These are phyloP conservation scores for Paulownia fortunei DNA, from an alignment of 257 asterid genomes.

Conservation along the genomic window DNA sequence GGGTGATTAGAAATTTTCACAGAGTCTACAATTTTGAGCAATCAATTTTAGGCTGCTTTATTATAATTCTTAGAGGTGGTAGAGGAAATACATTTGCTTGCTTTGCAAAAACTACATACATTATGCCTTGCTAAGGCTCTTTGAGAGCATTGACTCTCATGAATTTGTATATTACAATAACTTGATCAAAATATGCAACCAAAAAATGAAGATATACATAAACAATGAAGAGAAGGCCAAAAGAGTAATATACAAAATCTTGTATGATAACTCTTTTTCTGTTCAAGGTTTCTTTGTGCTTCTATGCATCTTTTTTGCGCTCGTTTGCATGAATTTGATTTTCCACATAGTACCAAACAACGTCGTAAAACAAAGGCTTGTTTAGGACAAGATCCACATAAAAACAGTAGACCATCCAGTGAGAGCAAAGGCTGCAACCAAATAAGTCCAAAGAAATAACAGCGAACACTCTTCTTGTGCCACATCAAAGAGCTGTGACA, in stretches of 20 bases:
- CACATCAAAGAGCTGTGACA: conserved; percentile 87
- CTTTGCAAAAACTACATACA: neutral
- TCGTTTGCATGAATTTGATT: neutral
- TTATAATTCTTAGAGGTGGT: neutral
- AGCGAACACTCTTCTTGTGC: conserved; percentile 94
- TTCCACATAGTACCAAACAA: neutral
- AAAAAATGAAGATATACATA: neutral
- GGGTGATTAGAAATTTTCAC: neutral
- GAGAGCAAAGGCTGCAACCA: conserved; percentile 75
- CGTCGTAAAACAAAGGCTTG: neutral
- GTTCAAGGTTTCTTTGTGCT: neutral
- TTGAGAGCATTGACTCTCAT: no score
- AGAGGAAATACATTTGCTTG: neutral
- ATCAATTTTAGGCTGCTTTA: no score
- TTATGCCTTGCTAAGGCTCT: no score
- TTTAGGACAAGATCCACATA: conserved; percentile 81
- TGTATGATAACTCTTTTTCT: neutral
- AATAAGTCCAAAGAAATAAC: conserved; percentile 83
- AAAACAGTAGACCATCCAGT: conserved; percentile 87
- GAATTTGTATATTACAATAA: neutral
- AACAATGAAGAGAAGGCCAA: conserved; percentile 7
- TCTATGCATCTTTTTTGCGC: neutral
- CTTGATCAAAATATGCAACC: neutral
- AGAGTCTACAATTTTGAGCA: no score
- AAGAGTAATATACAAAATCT: neutral